Conservation (phyloP, 176 grass and related monocot genomes). For the Saccharum officinarum region DNA sequence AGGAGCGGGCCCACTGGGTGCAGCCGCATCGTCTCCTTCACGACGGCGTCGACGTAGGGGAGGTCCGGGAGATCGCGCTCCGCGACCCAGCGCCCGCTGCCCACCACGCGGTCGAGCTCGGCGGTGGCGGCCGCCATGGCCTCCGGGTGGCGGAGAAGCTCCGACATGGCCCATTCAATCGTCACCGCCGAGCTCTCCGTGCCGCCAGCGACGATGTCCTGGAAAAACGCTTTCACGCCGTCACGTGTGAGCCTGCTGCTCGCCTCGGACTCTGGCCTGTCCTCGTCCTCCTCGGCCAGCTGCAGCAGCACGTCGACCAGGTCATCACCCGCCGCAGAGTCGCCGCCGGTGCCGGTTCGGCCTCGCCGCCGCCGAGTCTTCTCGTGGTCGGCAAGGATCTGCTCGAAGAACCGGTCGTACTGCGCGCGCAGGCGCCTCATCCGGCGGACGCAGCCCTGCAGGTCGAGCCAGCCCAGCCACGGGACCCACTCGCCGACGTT, state of each 20-base stretch:
- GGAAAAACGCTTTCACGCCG: constrained; percentile 52
- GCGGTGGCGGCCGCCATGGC: constrained; percentile 26
- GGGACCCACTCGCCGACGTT: constrained; percentile 66
- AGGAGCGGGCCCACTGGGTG: constrained; percentile 63
- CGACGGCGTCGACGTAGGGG: constrained; percentile 66
- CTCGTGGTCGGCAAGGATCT: constrained; percentile 50
- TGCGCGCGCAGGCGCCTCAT: constrained; percentile 48
- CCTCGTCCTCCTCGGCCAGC: not conserved
- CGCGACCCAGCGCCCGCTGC: constrained; percentile 30
- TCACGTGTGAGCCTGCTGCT: constrained; percentile 43
- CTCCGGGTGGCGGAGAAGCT: constrained; percentile 48
- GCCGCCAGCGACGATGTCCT: constrained; percentile 55
- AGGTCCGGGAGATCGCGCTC: constrained; percentile 51
- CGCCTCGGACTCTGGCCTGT: not conserved
- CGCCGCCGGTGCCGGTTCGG: not conserved
- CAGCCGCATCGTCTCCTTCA: constrained; percentile 69
- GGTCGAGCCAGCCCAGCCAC: constrained; percentile 50
- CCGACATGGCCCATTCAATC: constrained; percentile 62
- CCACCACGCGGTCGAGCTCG: constrained; percentile 58
- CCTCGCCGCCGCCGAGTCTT: not conserved
- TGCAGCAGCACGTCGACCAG: not conserved
- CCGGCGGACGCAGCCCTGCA: constrained; percentile 47
- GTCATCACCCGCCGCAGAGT: not conserved
- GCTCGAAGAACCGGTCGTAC: constrained; percentile 59
- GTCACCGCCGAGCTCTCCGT: constrained; percentile 66